phyloP scores from a whole-genome alignment of 192 early-diverging fungal genomes.

The Backusella morwellensis region DNA sequence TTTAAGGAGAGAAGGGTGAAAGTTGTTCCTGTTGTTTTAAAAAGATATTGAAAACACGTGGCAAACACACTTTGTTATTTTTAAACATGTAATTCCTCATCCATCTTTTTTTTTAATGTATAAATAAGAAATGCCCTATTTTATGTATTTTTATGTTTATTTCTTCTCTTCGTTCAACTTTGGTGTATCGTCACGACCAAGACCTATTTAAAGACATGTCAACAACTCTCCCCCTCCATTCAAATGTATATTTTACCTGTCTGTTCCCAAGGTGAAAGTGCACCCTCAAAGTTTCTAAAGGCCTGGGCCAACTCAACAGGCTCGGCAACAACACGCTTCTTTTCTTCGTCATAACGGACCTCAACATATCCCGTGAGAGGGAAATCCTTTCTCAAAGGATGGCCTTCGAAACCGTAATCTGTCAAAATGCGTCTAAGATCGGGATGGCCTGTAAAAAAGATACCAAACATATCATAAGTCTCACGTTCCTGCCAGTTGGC shows the following conservation, averaged over 20 bases:
- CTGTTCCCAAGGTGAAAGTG: conserved; percentile 93
- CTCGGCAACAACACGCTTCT: conserved; percentile 96
- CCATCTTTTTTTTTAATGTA: neutral
- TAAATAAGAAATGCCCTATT: neutral
- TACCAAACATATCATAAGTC: conserved; percentile 97
- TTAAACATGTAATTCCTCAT: too few species aligned
- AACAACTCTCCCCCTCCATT: conserved; percentile 76
- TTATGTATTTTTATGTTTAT: neutral
- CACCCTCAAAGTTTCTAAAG: conserved; percentile 92
- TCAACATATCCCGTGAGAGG: conserved; percentile 99
- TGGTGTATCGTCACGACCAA: conserved; percentile 14
- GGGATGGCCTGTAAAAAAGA: conserved; percentile 94
- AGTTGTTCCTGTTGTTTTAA: too few species aligned
- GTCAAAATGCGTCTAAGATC: conserved; percentile 96
- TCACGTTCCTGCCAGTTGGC: conserved; percentile 99
- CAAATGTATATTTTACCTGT: conserved; percentile 45
- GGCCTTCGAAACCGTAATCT: conserved; percentile 98
- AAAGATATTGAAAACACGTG: neutral
- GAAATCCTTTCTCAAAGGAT: conserved; percentile 96
- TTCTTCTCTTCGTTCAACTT: neutral
- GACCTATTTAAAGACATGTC: conserved; percentile 48
- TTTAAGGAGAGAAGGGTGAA: too few species aligned
- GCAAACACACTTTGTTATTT: neutral
- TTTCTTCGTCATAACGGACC: conserved; percentile 97
- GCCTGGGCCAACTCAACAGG: conserved; percentile 95